Base-by-base conservation (phyloP, 179 eudicot genomes). In the Nepenthes alata region DNA sequence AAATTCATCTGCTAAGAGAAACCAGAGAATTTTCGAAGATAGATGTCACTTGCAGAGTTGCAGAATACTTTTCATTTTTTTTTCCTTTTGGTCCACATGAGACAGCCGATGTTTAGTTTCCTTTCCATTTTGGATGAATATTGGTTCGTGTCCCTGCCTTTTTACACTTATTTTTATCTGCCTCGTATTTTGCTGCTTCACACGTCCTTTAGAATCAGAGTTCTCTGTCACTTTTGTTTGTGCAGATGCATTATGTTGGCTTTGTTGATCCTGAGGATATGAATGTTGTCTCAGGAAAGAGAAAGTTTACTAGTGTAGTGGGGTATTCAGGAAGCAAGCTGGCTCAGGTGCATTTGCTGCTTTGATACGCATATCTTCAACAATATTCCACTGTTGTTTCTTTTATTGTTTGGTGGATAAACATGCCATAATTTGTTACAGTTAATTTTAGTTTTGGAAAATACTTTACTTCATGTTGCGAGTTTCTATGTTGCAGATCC, bases 221-320 rank as follows among this genome's bases (percentile, higher is more conserved):
- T 67, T 55, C n/a, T 41, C 15, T 6, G 45, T 57, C 50, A 37
- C 35, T 64, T 66, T 63, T 63, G 36, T 56, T 58, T 11, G 51
- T 73, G 65, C 70, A 91, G 97, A 88, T 88, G 91, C 97, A 91
- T 72, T 51, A 63, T 36, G 63, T 91, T 73, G 97, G 97, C 69
- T 91, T 91, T 74, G 89, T 91, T 68, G 96, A 91, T 70, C 74
- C 97, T 58, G 96, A 88, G 70, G 97, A 91, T 77, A 82, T 91
- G 96, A 85, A 86, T 69, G 80, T 86, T 61, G 72, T 76, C 48
- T 71, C 75, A 25, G 91, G 87, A 56, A 88, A 81, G 77, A 85
- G 95, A 70, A 91, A 83, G 72, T 91, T 60, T 75, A 66, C 91
- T 67, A 91, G 94, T 79, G 69, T 81, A 64, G 76, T 79, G n/a